Evolutionary conservation across 495 filamentous ascomycete genomes (phyloP).

Genomic region (Penicillium silybi): DNA sequence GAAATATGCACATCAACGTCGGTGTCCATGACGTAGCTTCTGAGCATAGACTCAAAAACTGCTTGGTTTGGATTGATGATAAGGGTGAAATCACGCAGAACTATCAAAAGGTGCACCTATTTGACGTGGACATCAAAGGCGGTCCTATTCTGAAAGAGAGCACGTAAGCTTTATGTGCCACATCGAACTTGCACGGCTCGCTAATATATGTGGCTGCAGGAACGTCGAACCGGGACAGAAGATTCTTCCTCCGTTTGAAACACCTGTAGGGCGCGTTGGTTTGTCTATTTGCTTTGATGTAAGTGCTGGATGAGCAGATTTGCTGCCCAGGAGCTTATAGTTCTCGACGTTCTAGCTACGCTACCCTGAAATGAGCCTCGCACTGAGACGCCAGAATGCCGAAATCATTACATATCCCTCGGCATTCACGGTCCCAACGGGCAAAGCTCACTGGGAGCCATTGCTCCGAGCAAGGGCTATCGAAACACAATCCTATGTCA

Average conservation of each 20-base stretch:
- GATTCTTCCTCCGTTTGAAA: slow-evolving; percentile 66
- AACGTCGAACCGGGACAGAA: slow-evolving; percentile 57
- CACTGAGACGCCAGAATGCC: slow-evolving; percentile 62
- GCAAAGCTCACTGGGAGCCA: slow-evolving; percentile 78
- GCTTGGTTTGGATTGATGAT: slow-evolving; percentile 66
- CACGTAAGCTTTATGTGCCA: slow-evolving; percentile 25
- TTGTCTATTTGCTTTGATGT: slow-evolving; percentile 87
- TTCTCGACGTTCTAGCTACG: slow-evolving; percentile 45
- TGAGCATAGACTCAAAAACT: slow-evolving; percentile 57
- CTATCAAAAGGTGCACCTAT: slow-evolving; percentile 78
- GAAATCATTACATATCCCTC: slow-evolving; percentile 84
- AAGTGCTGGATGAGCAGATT: slow-evolving; percentile 11
- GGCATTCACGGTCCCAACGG: slow-evolving; percentile 87
- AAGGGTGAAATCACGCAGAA: slow-evolving; percentile 56
- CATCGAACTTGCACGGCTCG: neutral
- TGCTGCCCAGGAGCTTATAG: too few species aligned
- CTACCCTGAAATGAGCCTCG: slow-evolving; percentile 73
- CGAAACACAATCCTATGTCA: slow-evolving; percentile 81
- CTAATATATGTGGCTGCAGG: slow-evolving; percentile 17
- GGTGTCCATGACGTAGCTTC: slow-evolving; percentile 77
- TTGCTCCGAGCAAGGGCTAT: slow-evolving; percentile 80
- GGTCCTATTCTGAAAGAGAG: slow-evolving; percentile 64
- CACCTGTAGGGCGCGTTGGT: slow-evolving; percentile 69
- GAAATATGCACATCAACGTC: slow-evolving; percentile 71
- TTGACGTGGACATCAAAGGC: slow-evolving; percentile 65